Evolutionary conservation across 2,329 filamentous ascomycete genomes (phyloP).

Genomic region (Phoma sp.): DNA sequence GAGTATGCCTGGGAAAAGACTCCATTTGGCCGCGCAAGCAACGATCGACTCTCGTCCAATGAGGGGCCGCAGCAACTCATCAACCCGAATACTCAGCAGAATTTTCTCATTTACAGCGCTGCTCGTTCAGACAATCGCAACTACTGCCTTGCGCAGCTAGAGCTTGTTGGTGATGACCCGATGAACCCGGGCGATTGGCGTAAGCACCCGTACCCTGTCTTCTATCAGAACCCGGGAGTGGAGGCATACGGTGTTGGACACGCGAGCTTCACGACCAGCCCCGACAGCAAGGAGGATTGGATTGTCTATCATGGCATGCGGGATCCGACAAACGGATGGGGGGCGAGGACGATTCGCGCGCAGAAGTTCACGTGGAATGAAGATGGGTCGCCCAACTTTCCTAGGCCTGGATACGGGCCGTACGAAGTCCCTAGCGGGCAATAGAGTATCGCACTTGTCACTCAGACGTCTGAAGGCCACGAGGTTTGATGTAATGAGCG

Average conservation of each 20-base stretch:
- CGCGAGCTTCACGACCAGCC: conserved; percentile 59
- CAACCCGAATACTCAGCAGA: conserved; percentile 56
- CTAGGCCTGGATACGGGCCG: conserved; percentile 58
- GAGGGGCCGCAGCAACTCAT: conserved; percentile 60
- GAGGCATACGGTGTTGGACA: conserved; percentile 59
- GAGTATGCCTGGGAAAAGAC: conserved; percentile 61
- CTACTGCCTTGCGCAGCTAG: conserved; percentile 61
- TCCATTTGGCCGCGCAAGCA: conserved; percentile 56
- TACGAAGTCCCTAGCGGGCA: conserved; percentile 48
- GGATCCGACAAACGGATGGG: conserved; percentile 57
- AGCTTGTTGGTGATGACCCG: conserved; percentile 58
- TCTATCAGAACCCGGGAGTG: conserved; percentile 57
- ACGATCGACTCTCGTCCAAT: conserved; percentile 58
- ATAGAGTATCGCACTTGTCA: conserved; percentile 1
- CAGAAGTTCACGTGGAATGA: conserved; percentile 59
- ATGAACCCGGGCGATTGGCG: conserved; percentile 59
- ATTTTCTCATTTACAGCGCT: conserved; percentile 59
- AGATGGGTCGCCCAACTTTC: conserved; percentile 58
- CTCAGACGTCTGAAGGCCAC: too few relatives aligned
- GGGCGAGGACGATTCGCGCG: conserved; percentile 56
- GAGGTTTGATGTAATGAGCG: too few relatives aligned
- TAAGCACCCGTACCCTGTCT: conserved; percentile 56
- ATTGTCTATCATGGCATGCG: conserved; percentile 63
- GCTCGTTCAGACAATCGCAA: conserved; percentile 61
- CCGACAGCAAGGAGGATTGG: conserved; percentile 58